Evolutionary conservation across 192 early-diverging fungal species (phyloP).

Genomic region (Coemansia sp.): DNA sequence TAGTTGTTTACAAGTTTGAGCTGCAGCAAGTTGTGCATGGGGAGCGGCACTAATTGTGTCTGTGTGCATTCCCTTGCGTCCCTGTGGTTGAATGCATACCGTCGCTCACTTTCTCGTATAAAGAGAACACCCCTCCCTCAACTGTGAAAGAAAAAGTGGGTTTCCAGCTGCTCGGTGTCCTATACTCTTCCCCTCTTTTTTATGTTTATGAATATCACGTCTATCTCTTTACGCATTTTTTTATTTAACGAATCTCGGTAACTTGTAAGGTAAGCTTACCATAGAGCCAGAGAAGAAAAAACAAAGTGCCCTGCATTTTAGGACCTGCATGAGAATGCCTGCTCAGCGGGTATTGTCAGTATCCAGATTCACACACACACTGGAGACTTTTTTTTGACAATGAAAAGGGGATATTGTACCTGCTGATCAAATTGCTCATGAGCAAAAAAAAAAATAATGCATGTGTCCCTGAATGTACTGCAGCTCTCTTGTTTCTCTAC

Average conservation of each 20-base stretch:
- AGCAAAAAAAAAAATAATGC: not conserved
- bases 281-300: not conserved
- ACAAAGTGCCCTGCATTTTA: not conserved
- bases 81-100: not conserved
- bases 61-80: not conserved
- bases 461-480: conserved; percentile 2
- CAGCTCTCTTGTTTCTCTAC: not conserved
- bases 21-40: not conserved
- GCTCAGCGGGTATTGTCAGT: not conserved
- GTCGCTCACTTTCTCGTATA: not conserved
- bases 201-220: conserved; percentile 5
- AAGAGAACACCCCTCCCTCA: not conserved
- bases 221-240: not conserved
- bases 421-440: conserved; percentile 7
- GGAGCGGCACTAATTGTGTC: conserved; percentile 3
- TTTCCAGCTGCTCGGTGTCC: not conserved
- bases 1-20: not conserved
- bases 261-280: not conserved
- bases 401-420: not conserved
- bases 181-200: not conserved
- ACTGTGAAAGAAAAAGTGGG: not conserved
- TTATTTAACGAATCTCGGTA: not conserved
- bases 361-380: not conserved
- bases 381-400: not conserved
- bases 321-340: not conserved